Evolutionary conservation across 129 eudicot species (phyloP), one percentile per base, ranked within the genome.

Genomic region (Artemisia annua): DNA sequence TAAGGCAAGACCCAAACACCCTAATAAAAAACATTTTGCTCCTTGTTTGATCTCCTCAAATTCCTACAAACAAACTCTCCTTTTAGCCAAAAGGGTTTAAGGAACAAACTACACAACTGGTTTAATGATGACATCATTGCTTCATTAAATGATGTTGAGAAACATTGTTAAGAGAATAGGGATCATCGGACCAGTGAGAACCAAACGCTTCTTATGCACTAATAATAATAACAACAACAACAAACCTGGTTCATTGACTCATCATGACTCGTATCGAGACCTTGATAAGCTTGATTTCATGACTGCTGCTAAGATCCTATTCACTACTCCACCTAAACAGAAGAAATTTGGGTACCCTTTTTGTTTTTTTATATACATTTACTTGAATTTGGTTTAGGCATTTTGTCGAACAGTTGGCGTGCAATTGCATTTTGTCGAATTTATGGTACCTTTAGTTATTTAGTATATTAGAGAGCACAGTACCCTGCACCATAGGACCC

Each of bases 241-340:
- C 30, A 26, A 26, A 26, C 0, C 63, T 51, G 70, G 60, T 17
- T 51, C 86, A 1, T 71, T 85, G 78, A 84, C 82, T 73, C 83
- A 70, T 48, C 30, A 67, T 44, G 96, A 93, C 39, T 85, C 83
- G 4, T 89, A 93, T 71, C 78, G 86, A 65, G 82, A 88, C 49
- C 86, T 93, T 0, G 77, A 84, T 11, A 87, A 93, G 39, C 98
- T 93, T 62, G 95, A 93, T 77, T 93, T 89, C 80, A 85, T 85
- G 98, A 76, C 86, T 35, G 98, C 98, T 54, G 74, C 98, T 50
- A 93, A 84, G 77, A 89, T 93, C 64, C 90, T 90, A 14, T 87
- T 89, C 80, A 70, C 86, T 20, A 76, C 80, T 55, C 90, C 95
- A 7, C 83, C 91, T 24, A 24, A 86, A 67, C 52, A 79, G 84